These are phyloP conservation scores for Coniophora puteana DNA, from an alignment of 1,284 basidiomycete genomes.

Conservation along the genomic window DNA sequence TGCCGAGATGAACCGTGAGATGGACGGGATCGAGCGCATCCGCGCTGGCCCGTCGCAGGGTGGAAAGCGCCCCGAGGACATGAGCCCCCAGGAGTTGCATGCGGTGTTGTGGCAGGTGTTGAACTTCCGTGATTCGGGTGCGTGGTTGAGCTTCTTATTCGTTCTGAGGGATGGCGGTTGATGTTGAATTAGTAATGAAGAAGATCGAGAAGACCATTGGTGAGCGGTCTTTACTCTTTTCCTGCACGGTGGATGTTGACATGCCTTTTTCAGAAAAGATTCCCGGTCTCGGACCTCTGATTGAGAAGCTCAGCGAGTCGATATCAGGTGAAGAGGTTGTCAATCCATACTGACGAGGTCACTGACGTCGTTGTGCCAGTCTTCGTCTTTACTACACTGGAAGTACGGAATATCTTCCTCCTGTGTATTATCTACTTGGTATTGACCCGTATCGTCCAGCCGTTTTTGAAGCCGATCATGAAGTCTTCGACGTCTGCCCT, in stretches of 20 bases:
- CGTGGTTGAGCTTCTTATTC: slow-evolving; percentile 14
- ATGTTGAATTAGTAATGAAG: slow-evolving; percentile 85
- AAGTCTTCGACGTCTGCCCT: slow-evolving; percentile 64
- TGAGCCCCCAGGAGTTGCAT: slow-evolving; percentile 89
- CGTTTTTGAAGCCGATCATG: slow-evolving; percentile 72
- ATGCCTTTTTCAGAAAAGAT: slow-evolving; percentile 51
- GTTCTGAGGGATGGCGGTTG: no score
- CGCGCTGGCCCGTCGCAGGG: slow-evolving; percentile 51
- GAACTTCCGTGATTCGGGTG: slow-evolving; percentile 77
- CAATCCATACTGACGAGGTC: no score
- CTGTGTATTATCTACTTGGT: not conserved
- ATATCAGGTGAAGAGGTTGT: slow-evolving; percentile 49
- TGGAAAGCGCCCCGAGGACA: slow-evolving; percentile 68
- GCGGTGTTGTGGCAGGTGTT: slow-evolving; percentile 83
- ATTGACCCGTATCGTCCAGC: slow-evolving; percentile 39
- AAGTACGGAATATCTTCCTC: slow-evolving; percentile 36
- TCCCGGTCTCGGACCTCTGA: slow-evolving; percentile 62
- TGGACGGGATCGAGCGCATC: slow-evolving; percentile 74
- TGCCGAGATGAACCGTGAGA: slow-evolving; percentile 64
- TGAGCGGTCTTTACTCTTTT: slow-evolving; percentile 29
- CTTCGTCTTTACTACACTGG: slow-evolving; percentile 79
- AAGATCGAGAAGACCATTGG: slow-evolving; percentile 85
- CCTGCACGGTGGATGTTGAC: slow-evolving; percentile 2
- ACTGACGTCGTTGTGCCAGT: slow-evolving; percentile 34
- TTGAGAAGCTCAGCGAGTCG: slow-evolving; percentile 82